Evolutionary conservation across 495 filamentous ascomycete species (phyloP), one percentile per base, ranked within the genome.

Genomic region (Podospora conica): DNA sequence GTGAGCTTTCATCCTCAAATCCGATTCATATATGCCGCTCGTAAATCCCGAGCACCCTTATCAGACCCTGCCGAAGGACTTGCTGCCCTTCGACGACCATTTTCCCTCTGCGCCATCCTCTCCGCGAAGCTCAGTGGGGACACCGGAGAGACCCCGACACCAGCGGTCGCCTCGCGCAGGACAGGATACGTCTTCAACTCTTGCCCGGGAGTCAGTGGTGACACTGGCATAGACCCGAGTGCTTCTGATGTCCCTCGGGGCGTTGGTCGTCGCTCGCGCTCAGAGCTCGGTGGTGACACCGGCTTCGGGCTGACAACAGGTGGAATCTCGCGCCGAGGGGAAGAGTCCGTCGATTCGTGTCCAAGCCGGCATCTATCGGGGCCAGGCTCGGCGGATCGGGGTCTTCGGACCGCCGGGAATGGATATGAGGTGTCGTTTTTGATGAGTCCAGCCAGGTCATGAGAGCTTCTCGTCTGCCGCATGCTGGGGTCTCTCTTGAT

Each of bases 311-410:
- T 18, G 9, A 56, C 21, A 56, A 6, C 3, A 48, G 1, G 9
- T 8, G 40, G 6, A 0, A 8, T 56, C 55, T 24, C 24, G 2
- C 21, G 55, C 55, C 0, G 20, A 11, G 23, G 22, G 4, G 11
- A 1, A 0, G 20, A 8, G 20, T 25, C 28, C 5, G 11, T 21
- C 10, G 6, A 22, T 20, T 28, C 61, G 20, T 61, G 21, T 54
- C 61, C 55, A 4, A 60, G 61, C 9, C 27, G n/a, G 11, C 56
- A 33, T n/a, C 54, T 29, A 53, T 67, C 65, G 12, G 31, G 33
- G 3, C 66, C 56, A 5, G 66, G 66, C 61, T 68, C 61, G 21
- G 61, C 66, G 9, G 66, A 64, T 12, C 66, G 61, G 3, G 66
- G 61, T 53, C 66, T 55, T 8, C 18, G 60, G 1, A 23, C 31